Conservation (phyloP, 805 yeast genomes). For the Wickerhamiella nectarea region DNA sequence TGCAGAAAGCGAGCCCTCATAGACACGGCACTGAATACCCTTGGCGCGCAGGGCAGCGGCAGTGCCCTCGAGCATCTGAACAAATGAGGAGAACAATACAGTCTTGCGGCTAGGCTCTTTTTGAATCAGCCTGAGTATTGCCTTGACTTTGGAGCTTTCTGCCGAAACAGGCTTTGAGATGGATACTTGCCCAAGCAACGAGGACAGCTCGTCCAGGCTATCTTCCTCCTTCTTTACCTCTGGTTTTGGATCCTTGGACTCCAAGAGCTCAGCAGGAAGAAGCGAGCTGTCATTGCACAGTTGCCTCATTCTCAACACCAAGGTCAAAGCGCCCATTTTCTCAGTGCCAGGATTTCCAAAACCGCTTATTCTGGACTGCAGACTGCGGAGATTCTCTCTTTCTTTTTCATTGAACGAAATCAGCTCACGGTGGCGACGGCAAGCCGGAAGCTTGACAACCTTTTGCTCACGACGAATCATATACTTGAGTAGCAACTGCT, state of each 20-base stretch:
- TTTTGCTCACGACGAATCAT: constrained; percentile 37
- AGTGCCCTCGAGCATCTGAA: constrained; percentile 26
- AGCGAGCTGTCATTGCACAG: constrained; percentile 13
- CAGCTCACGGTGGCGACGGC: constrained; percentile 3
- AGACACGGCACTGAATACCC: constrained; percentile 26
- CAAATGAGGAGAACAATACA: constrained; percentile 35
- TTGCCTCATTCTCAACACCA: constrained; percentile 12
- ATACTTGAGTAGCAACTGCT: constrained; percentile 22
- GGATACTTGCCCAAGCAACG: constrained; percentile 18
- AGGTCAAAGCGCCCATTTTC: background rate
- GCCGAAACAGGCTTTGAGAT: constrained; percentile 12
- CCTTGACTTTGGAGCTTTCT: constrained; percentile 25
- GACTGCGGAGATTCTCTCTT: background rate
- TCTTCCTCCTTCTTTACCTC: constrained; percentile 12
- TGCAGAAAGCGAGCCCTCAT: constrained; percentile 28
- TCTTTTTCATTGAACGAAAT: constrained; percentile 7
- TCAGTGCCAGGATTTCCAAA: background rate
- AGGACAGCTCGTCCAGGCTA: constrained; percentile 21
- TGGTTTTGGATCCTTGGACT: background rate
- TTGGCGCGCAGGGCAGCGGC: constrained; percentile 23
- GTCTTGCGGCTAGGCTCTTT: constrained; percentile 29
- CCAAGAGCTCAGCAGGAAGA: background rate
- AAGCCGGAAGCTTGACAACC: constrained; percentile 22
- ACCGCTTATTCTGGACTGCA: too few species aligned
- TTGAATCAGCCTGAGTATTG: constrained; percentile 26